Percentiles rank a stretch among this genome's conserved stretches.
Conservation (phyloP, 2,329 filamentous ascomycete genomes). For the Paecilomyces formosus region DNA sequence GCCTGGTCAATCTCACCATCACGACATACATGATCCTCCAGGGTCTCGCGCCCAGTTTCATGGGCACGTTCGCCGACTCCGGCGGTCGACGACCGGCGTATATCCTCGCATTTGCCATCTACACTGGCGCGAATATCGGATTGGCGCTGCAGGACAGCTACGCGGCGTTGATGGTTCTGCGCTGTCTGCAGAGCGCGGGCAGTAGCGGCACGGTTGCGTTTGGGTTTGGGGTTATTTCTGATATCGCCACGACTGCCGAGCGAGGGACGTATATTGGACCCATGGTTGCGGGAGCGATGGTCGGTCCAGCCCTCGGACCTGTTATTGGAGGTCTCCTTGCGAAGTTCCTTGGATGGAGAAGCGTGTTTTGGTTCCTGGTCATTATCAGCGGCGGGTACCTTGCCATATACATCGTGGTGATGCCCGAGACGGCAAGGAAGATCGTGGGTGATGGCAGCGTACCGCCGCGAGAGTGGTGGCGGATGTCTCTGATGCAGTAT, state of each 20-base stretch:
- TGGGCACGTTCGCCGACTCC: constrained; percentile 56
- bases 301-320: constrained; percentile 46
- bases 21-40: constrained; percentile 44
- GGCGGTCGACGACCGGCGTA: constrained; percentile 57
- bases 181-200: constrained; percentile 57
- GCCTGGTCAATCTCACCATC: constrained; percentile 6
- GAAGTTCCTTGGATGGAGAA: constrained; percentile 59
- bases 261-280: constrained; percentile 67
- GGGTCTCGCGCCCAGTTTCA: constrained; percentile 53
- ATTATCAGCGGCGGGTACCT: constrained; percentile 46
- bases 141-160: constrained; percentile 53
- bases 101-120: constrained; percentile 40
- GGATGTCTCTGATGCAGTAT: constrained; percentile 16
- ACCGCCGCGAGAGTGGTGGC: constrained; percentile 11
- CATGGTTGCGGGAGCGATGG: constrained; percentile 51
- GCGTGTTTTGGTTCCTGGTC: constrained; percentile 62
- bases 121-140: constrained; percentile 51
- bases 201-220: constrained; percentile 65
- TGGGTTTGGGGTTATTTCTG: constrained; percentile 63
- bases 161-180: constrained; percentile 51
- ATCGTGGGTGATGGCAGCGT: constrained; percentile 29
- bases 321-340: constrained; percentile 58
- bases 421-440: constrained; percentile 45
- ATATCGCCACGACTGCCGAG: constrained; percentile 61
- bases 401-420: constrained; percentile 47